Base-by-base conservation (phyloP, 768 basidiomycete species). In the Boletales sp. region DNA sequence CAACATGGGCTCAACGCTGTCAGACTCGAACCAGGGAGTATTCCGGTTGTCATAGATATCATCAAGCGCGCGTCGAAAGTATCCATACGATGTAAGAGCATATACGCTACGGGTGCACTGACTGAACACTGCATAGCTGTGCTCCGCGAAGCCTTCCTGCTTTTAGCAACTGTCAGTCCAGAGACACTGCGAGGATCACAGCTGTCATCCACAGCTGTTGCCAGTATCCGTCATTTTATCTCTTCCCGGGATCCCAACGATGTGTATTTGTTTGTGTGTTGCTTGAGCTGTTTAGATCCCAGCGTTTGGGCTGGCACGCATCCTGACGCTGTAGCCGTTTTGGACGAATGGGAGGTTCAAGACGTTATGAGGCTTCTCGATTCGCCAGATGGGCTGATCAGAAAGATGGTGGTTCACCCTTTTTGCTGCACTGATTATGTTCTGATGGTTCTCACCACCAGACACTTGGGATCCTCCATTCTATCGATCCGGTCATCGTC, bases 291-390 rank as follows among this genome's bases (percentile, higher is more conserved):
- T 36, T 53, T 89, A 12, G 76, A 83, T 55, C 75, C 81, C 7
- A 64, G 62, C 17, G 54, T 81, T 18, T 92, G 90, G 90, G 84
- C 87, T 8, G 90, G 88, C 12, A 81, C 77, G 9, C 68, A 64
- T 8, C 64, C 74, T 4, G 73, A 75, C 6, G 65, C 76, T 17
- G 74, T 77, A 32, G 71, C 82, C 2, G 68, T 81, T 9, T 65
- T 91, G 40, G 83, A 87, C n/a, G 79, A 73, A 47, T 79, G 78
- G 76, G 89, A 91, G 45, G 88, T 92, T 35, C 84, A 84, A 44
- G 71, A 73, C 31, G 72, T 91, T 18, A 86, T 92, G 81, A 77
- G 75, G 51, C 66, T 86, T 14, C 68, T 92, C 24, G 77, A 83
- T 51, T 81, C 79, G 3, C 65, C 73, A 1, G 90, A 92, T 62